phyloP scores from a whole-genome alignment of 108 stramenopile genomes.

The Nitzschia sp. region DNA sequence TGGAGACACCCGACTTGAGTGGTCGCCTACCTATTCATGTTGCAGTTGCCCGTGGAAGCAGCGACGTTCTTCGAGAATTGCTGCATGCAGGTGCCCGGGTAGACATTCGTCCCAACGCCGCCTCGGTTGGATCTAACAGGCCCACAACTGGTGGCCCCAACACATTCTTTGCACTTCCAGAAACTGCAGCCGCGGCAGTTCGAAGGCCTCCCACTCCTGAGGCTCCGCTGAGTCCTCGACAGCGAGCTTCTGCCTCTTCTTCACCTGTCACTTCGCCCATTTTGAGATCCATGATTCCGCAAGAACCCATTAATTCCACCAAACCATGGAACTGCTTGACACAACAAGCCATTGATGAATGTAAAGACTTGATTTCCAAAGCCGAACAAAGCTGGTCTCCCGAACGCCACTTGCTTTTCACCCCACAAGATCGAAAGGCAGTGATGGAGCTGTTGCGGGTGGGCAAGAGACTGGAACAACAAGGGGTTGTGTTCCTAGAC shows the following conservation, averaged over 20 bases:
- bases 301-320: conserved; percentile 69
- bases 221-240: conserved; percentile 16
- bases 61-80: conserved; percentile 75
- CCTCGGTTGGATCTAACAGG: background rate
- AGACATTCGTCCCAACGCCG: conserved; percentile 41
- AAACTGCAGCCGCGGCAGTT: conserved; percentile 2
- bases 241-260: conserved; percentile 10
- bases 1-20: conserved; percentile 81
- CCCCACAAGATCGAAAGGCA: conserved; percentile 71
- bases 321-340: conserved; percentile 91
- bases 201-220: conserved; percentile 27
- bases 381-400: conserved; percentile 81
- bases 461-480: conserved; percentile 78
- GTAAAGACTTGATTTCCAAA: conserved; percentile 63
- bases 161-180: conserved; percentile 23
- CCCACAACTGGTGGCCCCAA: conserved; percentile 3
- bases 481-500: conserved; percentile 68
- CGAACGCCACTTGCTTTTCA: conserved; percentile 69
- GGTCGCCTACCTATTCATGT: conserved; percentile 84
- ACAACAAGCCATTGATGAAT: conserved; percentile 80
- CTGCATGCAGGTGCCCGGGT: conserved; percentile 75
- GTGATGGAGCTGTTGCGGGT: conserved; percentile 74
- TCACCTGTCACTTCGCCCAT: conserved; percentile 81
- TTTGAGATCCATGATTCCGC: conserved; percentile 74
- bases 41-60: conserved; percentile 79